Evolutionary conservation across 495 filamentous ascomycete species (phyloP), one percentile per base, ranked within the genome.

Genomic region (Beverwykella pulmonaria): DNA sequence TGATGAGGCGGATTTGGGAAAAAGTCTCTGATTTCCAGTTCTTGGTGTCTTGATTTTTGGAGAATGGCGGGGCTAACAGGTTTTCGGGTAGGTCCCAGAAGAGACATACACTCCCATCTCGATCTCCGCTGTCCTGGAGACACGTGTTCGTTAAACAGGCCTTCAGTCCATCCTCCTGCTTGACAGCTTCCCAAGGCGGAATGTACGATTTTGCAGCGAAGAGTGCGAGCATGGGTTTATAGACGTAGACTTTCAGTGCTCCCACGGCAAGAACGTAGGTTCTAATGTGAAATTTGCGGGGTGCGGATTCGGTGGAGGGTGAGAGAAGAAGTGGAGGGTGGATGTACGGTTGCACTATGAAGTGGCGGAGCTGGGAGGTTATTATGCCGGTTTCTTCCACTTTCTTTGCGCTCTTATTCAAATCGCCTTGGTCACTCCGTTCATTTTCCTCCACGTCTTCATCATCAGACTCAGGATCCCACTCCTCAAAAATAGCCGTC

Each of bases 271-370:
- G 84, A 56, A 94, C 91, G 73, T 98, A 98, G 1, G 88, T 88
- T 25, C 94, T 83, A 71, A 98, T 91, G 77, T 98, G 94, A 81
- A 98, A 98, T 78, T 98, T 98, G 34, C 87, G 84, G 61, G 81
- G 79, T 25, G 32, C 27, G n/a, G 82, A 81, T 12, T 44, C 75
- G 77, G 15, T 62, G 54, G n/a, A 78, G 80, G 0, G 68, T 61
- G 85, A 80, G 2, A 97, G 80, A 1, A 97, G 82, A 3, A 98
- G 85, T 1, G 93, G 93, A 3, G 88, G 90, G 75, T 95, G 85
- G 74, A 97, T 93, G 76, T 98, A 98, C n/a, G 91, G 89, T 76
- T 98, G 94, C 2, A 88, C 91, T 74, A 97, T 84, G 80, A 98
- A 98, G 77, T 98, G 93, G 69, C 94, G 90, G 61, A 98, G 87